Base-by-base conservation (phyloP, 73 alveolate genomes). In the Paramecium octaurelia region DNA sequence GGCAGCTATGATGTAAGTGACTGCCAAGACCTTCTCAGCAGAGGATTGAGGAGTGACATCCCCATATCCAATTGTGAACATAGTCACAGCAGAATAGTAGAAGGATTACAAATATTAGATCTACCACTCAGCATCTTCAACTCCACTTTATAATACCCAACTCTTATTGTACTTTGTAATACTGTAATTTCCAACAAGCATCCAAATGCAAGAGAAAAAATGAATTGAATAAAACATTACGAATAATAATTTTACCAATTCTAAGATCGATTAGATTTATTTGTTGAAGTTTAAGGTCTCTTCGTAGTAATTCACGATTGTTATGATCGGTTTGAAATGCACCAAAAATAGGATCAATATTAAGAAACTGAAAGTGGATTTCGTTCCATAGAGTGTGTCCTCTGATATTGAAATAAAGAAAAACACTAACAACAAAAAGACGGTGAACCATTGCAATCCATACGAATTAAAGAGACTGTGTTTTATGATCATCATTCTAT, bases 61-160 rank as follows among this genome's bases (percentile, higher is more conserved):
- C 3, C 94, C 94, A 46, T 89, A 89, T 5, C 94, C 94, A 24
- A 89, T 83, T 20, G 94, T 89, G 24, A 89, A 70, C 94, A 89
- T 89, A 10, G 94, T 89, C 8, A 89, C 94, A 7, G 80, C 58
- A 4, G 88, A 70, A 71, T 58, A 89, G 31, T 89, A 89, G 12
- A 64, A 70, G 23, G 94, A 40, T 40, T 89, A 73, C n/a, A 89
- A 71, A 50, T 89, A 89, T 46, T 89, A 42, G n/a, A 89, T 44
- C 31, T 29, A 29, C 94, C 94, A 89, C 12, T 23, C 70, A 20
- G 71, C 94, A 44, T 44, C 75, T 70, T 89, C 75, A 10, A 89
- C 57, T 20, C 48, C 58, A 59, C 58, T 69, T 6, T 40, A 40
- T 59, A 46, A 24, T 31, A 89, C 24, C 94, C 94, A 89, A 44